A percentile compares a stretch with the other conserved stretches of the same genome.
These are phyloP conservation scores for Trichocladium uniseriatum DNA, from an alignment of 495 filamentous ascomycete genomes.

Conservation along the genomic window DNA sequence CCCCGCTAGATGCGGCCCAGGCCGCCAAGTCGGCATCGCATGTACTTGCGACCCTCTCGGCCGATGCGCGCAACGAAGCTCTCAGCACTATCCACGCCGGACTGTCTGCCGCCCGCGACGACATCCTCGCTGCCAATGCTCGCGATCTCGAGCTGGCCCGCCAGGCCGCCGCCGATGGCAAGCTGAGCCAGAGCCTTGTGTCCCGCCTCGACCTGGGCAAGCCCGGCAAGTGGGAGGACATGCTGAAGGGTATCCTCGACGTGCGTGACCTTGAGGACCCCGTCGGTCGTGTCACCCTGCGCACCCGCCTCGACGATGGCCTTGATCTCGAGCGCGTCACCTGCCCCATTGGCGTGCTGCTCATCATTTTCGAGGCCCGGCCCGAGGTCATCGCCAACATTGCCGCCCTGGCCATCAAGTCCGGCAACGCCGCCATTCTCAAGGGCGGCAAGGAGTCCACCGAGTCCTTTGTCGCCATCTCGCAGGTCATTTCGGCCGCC, in stretches of 20 bases:
- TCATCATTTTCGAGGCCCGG: conserved; percentile 96
- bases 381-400: conserved; percentile 99
- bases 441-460: conserved; percentile 97
- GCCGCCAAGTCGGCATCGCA: conserved; percentile 63
- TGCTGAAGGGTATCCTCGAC: conserved; percentile 90
- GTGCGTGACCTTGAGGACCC: conserved; percentile 83
- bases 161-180: conserved; percentile 60
- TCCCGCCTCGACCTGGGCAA: conserved; percentile 80
- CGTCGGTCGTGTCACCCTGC: conserved; percentile 75
- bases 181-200: conserved; percentile 75
- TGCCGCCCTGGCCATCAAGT: conserved; percentile 92
- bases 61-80: conserved; percentile 66
- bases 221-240: conserved; percentile 90
- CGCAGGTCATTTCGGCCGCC: conserved; percentile 71
- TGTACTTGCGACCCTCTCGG: conserved; percentile 55
- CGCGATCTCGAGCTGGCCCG: conserved; percentile 67
- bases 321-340: conserved; percentile 76
- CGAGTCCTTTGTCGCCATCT: conserved; percentile 84
- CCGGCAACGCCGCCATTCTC: conserved; percentile 91
- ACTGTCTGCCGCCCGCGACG: conserved; percentile 54
- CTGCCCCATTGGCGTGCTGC: conserved; percentile 88
- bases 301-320: conserved; percentile 81
- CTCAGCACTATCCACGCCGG: conserved; percentile 71
- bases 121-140: conserved; percentile 78
- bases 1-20: conserved; percentile 55